Base-by-base conservation (phyloP, 345 rosid genomes). In the Melastoma malabathricum region DNA sequence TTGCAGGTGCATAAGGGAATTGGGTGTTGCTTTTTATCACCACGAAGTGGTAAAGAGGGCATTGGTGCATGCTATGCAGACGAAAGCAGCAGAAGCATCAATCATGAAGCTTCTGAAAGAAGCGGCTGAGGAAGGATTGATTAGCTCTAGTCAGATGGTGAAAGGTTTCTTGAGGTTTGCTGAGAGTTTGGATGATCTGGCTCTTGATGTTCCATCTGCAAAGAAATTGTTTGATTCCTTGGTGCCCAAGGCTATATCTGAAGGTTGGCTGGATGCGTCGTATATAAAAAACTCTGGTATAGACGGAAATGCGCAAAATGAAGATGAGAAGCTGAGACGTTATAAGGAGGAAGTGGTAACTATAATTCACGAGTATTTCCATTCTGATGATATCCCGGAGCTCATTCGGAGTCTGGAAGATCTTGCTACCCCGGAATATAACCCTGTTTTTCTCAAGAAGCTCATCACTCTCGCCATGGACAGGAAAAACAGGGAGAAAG, bases 31-130 rank as follows among this genome's bases (percentile, higher is more conserved):
- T 8, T 93, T 88, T 68, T 93, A 83, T 67, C 99, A 93, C 69
- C 99, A 93, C n/a, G 97, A 93, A 75, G 99, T 93, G 47, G 99
- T 88, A 68, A 93, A 93, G 74, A 83, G 97, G 58, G 95, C 95
- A 57, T 67, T 88, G 79, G 76, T 85, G 68, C 78, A 87, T 53
- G 79, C 86, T 22, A 81, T 93, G 88, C 97, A 93, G 71, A 82
- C 62, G 55, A 81, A 57, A 54, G 54, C 79, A 10, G 77, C 84
- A 1, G 97, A 88, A 59, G 60, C 82, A 5, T 79, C 75, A 50
- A 64, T 88, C 25, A 60, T 79, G 46, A 88, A 78, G 74, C 72
- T 93, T 55, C 63, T 93, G 59, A 88, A 79, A 57, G 97, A 93
- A 76, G 88, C 94, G 31, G 81, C 94, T 44, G 94, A 81, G 64